These are phyloP conservation scores for Agapanthus africanus DNA, from an alignment of 106 monocot species.

Conservation along the genomic window DNA sequence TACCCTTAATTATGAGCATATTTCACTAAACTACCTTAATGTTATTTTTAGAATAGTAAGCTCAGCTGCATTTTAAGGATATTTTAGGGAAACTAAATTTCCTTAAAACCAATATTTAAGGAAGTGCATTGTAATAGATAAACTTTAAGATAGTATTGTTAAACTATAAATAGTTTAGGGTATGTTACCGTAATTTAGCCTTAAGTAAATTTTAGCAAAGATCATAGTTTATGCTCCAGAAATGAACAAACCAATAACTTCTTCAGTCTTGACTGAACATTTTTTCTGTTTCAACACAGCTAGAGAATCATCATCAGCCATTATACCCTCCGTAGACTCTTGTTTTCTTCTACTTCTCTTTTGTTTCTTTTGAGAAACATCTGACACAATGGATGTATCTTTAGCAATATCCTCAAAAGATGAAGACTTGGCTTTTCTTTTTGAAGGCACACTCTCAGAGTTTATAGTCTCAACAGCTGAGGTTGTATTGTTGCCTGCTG, in stretches of 20 bases:
- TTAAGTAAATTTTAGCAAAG: not conserved
- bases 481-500: slow-evolving; percentile 9
- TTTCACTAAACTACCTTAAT: no score
- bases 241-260: slow-evolving; percentile 28
- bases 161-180: no score
- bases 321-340: slow-evolving; percentile 1
- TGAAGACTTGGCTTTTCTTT: slow-evolving; percentile 31
- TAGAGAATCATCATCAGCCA: slow-evolving; percentile 14
- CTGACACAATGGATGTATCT: slow-evolving; percentile 14
- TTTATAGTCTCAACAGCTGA: not conserved
- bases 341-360: slow-evolving; percentile 37
- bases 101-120: no score
- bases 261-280: slow-evolving; percentile 7
- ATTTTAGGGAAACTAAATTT: not conserved
- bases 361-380: slow-evolving; percentile 24
- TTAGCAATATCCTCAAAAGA: slow-evolving; percentile 11
- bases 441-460: slow-evolving; percentile 11
- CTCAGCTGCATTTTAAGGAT: not conserved
- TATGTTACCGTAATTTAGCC: no score
- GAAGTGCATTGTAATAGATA: no score
- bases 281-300: slow-evolving; percentile 20
- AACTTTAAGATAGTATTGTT: no score
- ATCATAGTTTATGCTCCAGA: not conserved
- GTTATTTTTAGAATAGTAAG: no score
- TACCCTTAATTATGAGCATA: no score